phyloP scores from a whole-genome alignment of 805 yeast genomes.

The Ogataea nonfermentans region DNA sequence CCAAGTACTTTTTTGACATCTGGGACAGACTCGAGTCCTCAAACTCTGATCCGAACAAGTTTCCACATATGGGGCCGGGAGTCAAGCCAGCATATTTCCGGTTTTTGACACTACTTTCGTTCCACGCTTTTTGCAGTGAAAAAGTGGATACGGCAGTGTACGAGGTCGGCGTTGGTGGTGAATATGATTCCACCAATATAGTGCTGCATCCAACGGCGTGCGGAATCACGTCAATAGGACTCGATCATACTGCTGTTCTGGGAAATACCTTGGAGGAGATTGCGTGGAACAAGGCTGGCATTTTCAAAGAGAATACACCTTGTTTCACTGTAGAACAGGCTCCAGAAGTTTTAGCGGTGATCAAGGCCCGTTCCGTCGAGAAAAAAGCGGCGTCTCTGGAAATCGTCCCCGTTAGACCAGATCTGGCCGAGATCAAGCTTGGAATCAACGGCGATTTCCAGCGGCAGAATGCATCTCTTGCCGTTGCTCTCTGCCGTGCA shows the following conservation, averaged over 20 bases:
- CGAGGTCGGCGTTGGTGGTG: constrained; percentile 99
- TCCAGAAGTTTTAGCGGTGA: constrained; percentile 50
- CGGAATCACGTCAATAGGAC: constrained; percentile 83
- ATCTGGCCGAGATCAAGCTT: constrained; percentile 43
- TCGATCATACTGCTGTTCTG: constrained; percentile 84
- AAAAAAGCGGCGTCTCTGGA: constrained; percentile 46
- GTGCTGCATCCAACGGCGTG: constrained; percentile 76
- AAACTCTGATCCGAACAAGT: constrained; percentile 50
- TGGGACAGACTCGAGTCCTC: constrained; percentile 73
- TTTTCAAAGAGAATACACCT: constrained; percentile 64
- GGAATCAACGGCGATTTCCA: constrained; percentile 89
- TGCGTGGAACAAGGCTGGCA: constrained; percentile 97
- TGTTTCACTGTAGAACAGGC: constrained; percentile 66
- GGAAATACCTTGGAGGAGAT: constrained; percentile 87
- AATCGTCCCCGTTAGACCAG: constrained; percentile 48
- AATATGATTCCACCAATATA: constrained; percentile 92
- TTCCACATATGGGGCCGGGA: constrained; percentile 72
- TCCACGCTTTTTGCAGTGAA: constrained; percentile 85
- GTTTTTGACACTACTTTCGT: constrained; percentile 82
- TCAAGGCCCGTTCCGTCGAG: constrained; percentile 69
- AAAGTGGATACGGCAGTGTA: constrained; percentile 91
- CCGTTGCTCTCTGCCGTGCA: constrained; percentile 63
- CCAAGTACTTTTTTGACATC: constrained; percentile 89
- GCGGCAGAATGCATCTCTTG: constrained; percentile 80
- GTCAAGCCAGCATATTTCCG: constrained; percentile 92